These are phyloP conservation scores for Acanthamoeba divionensis DNA, from an alignment of 208 protist species.

Conservation along the genomic window DNA sequence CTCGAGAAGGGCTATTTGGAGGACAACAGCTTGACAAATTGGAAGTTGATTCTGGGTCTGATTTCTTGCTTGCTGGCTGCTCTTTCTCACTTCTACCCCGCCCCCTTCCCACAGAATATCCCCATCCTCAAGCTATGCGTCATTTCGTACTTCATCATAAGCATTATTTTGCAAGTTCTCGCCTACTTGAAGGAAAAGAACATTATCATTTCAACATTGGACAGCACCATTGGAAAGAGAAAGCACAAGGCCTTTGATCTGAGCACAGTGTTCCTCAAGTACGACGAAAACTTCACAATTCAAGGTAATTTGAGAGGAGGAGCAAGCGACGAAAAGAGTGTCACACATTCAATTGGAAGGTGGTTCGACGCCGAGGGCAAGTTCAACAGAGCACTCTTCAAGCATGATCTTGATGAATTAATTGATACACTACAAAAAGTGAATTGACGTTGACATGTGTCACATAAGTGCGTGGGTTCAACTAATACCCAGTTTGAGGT, in stretches of 20 bases:
- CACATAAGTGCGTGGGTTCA: no score
- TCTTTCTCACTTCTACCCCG: conserved; percentile 5
- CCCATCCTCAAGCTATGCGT: neutral
- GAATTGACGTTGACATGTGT: neutral
- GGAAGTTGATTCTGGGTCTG: neutral
- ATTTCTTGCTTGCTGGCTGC: neutral
- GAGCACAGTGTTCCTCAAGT: neutral
- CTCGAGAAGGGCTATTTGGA: conserved; percentile 1
- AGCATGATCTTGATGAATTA: neutral
- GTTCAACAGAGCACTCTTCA: neutral
- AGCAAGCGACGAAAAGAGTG: neutral
- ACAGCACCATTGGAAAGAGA: neutral
- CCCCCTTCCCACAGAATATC: conserved; percentile 23
- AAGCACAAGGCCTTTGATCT: neutral
- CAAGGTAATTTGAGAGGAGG: neutral
- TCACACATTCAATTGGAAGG: neutral
- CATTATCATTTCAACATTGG: neutral
- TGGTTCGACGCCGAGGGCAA: conserved; percentile 20
- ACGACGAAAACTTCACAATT: neutral
- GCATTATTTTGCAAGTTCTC: neutral
- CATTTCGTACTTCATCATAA: conserved; percentile 11
- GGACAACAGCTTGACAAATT: neutral
- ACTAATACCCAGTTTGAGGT: no score
- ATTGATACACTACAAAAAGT: neutral
- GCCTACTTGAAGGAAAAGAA: conserved; percentile 20